phyloP scores from a whole-genome alignment of 108 stramenopile species.

The Nitzschia palea region DNA sequence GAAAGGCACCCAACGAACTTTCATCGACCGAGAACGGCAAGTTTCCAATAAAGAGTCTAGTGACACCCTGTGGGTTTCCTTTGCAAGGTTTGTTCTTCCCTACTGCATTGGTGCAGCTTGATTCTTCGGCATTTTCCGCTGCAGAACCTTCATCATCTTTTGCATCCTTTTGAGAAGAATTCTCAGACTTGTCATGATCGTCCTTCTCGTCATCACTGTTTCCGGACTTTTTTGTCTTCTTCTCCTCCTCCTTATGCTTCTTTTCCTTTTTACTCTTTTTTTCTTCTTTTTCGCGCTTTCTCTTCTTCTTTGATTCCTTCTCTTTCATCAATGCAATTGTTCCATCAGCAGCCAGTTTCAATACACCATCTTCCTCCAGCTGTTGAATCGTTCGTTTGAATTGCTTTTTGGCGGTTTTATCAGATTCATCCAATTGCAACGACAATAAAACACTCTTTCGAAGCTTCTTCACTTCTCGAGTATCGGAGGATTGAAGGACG shows the following conservation, averaged over 20 bases:
- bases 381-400: constrained; percentile 76
- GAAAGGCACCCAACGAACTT: constrained; percentile 56
- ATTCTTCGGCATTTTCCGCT: constrained; percentile 17
- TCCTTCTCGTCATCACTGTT: constrained; percentile 8
- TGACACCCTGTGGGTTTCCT: constrained; percentile 82
- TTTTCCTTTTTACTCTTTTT: constrained; percentile 18
- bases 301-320: constrained; percentile 16
- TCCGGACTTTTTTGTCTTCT: background rate
- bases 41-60: constrained; percentile 86
- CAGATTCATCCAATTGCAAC: constrained; percentile 55
- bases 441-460: constrained; percentile 50
- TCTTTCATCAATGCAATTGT: constrained; percentile 52
- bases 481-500: constrained; percentile 27
- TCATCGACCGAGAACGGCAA: constrained; percentile 88
- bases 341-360: constrained; percentile 69
- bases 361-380: constrained; percentile 51
- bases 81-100: constrained; percentile 76
- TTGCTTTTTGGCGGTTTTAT: constrained; percentile 78
- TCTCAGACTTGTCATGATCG: constrained; percentile 20
- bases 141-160: constrained; percentile 19
- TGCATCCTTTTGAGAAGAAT: constrained; percentile 16
- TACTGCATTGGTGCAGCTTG: constrained; percentile 20
- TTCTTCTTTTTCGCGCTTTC: constrained; percentile 20
- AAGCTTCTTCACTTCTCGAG: constrained; percentile 47
- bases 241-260: background rate